Percentiles rank a stretch among this genome's conserved stretches.
phyloP scores from a whole-genome alignment of 2,329 filamentous ascomycete species.

The Pyrenophora tritici-repentis region DNA sequence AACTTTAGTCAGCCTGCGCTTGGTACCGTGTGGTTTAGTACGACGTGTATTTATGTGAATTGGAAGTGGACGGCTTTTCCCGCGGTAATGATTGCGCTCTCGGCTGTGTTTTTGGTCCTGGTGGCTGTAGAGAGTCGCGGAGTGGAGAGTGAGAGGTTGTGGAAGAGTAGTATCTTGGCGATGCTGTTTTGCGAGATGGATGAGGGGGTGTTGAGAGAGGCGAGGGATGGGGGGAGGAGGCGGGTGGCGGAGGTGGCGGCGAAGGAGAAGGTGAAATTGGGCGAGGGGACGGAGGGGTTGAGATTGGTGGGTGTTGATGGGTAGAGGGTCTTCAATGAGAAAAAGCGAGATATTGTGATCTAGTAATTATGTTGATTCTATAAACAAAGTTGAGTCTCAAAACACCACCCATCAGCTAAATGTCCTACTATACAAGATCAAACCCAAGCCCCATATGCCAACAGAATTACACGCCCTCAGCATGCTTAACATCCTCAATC shows the following conservation, averaged over 20 bases:
- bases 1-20: background rate
- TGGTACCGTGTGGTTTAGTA: slow-evolving; percentile 10
- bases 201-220: background rate
- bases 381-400: too few species aligned
- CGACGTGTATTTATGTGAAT: slow-evolving; percentile 8
- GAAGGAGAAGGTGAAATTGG: background rate
- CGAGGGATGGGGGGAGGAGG: background rate
- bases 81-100: slow-evolving; percentile 8
- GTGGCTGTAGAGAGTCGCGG: slow-evolving; percentile 13
- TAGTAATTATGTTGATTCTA: too few species aligned
- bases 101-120: slow-evolving; percentile 6
- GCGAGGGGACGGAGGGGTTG: background rate
- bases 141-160: slow-evolving; percentile 8
- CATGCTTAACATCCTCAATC: slow-evolving; percentile 30
- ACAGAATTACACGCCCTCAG: too few species aligned
- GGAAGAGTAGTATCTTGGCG: slow-evolving; percentile 16
- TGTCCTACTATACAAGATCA: too few species aligned
- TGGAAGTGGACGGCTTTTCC: slow-evolving; percentile 12
- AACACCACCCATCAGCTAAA: too few species aligned
- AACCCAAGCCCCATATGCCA: too few species aligned
- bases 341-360: too few species aligned
- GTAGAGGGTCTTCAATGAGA: background rate
- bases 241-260: slow-evolving; percentile 7
- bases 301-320: background rate
- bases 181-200: slow-evolving; percentile 17